These are phyloP conservation scores for Curvularia hawaiiensis DNA, from an alignment of 2,329 filamentous ascomycete genomes.

Conservation along the genomic window DNA sequence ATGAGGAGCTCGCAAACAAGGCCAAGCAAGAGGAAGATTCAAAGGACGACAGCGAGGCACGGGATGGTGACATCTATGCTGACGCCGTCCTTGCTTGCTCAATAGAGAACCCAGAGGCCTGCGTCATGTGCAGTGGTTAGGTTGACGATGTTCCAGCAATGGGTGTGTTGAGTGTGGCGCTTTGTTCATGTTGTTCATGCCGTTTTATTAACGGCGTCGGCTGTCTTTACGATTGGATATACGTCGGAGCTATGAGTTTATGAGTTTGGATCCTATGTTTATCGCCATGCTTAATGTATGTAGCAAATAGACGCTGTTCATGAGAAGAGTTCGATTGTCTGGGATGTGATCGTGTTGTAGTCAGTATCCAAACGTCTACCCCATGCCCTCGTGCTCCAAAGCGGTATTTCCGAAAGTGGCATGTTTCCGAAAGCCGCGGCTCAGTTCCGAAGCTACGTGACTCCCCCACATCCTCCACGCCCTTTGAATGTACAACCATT, in stretches of 20 bases:
- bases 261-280: slow-evolving; percentile 16
- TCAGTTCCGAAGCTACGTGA: slow-evolving; percentile 17
- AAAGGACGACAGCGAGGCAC: slow-evolving; percentile 71
- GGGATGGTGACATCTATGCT: slow-evolving; percentile 93
- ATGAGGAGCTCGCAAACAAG: slow-evolving; percentile 67
- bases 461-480: slow-evolving; percentile 9
- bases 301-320: neutral
- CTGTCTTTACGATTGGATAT: slow-evolving; percentile 16
- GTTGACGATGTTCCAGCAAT: neutral
- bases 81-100: slow-evolving; percentile 91
- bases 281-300: neutral
- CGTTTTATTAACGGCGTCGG: neutral
- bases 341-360: neutral
- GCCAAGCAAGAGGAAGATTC: slow-evolving; percentile 74
- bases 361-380: too few species aligned
- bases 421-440: slow-evolving; percentile 12
- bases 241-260: slow-evolving; percentile 30
- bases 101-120: slow-evolving; percentile 95
- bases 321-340: neutral
- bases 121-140: slow-evolving; percentile 96
- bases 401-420: slow-evolving; percentile 12
- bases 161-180: neutral
- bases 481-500: slow-evolving; percentile 4
- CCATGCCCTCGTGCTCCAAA: slow-evolving; percentile 1
- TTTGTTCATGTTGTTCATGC: neutral